Base-by-base conservation (phyloP, 1,284 basidiomycete species). In the Xanthoconium separans region DNA sequence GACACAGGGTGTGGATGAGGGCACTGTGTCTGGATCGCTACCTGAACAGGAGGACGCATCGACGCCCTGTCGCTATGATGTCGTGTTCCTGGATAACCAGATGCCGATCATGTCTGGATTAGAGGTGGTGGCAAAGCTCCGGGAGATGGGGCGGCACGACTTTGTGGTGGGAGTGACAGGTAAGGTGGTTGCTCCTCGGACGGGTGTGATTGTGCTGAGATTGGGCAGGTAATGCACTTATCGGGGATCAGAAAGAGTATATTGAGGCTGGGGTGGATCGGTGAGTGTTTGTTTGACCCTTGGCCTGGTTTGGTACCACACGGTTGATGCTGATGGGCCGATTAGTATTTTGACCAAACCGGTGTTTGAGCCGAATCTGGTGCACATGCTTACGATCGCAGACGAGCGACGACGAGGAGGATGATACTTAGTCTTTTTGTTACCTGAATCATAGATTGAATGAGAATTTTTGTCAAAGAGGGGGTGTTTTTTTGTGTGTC, bases 1-100 rank as follows among this genome's bases (percentile, higher is more conserved):
- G 29, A 39, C 15, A 29, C 40, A 31, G 9, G 43, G 9, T 24
- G 18, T n/a, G 13, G 15, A 45, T 27, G 40, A 47, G 24, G 46
- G 39, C 22, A n/a, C 18, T 18, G 31, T 10, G 13, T 39, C 37
- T 16, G 47, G 41, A 43, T 52, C 39, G n/a, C 18, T 24, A 29
- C 24, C 40, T 24, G 50, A 29, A 30, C 11, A 50, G 15, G 52
- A 53, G 3, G 36, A 43, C 4, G 16, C 13, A 34, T 11, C 29
- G 6, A n/a, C 31, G 13, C 45, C 39, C 13, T 9, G 51, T 30
- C 30, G 50, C 3, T 93, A 80, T 64, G 86, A 88, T 53, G 78
- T 91, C 3, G 77, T 91, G 29, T 94, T 94, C 70, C 71, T 95
- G 65, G 92, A 95, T 65, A 95, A 95, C 66, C 89, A 91, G 70